Base-by-base conservation (phyloP, 129 eudicot genomes). In the Pseudognaphalium luteoalbum region DNA sequence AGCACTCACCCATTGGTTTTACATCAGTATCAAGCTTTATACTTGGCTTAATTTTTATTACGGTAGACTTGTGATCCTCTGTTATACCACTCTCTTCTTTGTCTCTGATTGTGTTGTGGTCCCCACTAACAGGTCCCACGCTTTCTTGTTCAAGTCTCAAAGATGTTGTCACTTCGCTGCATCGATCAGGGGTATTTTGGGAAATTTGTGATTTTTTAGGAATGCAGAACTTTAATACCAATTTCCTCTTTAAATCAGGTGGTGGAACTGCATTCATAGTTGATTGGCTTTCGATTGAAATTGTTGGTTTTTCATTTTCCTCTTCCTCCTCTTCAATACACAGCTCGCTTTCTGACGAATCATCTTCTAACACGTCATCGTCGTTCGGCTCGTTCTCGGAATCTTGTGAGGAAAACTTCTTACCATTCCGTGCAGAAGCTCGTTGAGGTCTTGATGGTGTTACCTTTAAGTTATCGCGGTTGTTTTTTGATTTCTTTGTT, bases 371-470 rank as follows among this genome's bases (percentile, higher is more conserved):
- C 57, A 39, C 54, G 17, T 84, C 87, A 28, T 70, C 96, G 32
- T 77, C 77, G 0, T 75, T 39, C 12, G 10, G 10, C 15, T 67
- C 72, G 9, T 19, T 20, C 33, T 70, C 78, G 57, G 76, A 83
- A 59, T 62, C 74, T 73, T 76, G 86, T 71, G 88, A 80, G 30
- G 84, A 80, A 1, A 76, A 25, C 80, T 70, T 87, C 68, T 71
- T 60, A 44, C 87, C 89, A 65, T 87, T 87, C 57, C 90, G 91
- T 60, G 89, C 92, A 64, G 97, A 85, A 70, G 84, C 84, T 79
- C 99, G 84, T 70, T 91, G 96, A 81, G 99, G 89, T 85, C 99
- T 92, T 58, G 81, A 78, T 71, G 93, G 66, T 61, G 80, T 78
- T 9, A 74, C 82, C 80, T 81, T 90, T 5, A 60, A 60, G 37